phyloP scores from a whole-genome alignment of 75 land plant species.

The Cupressus sempervirens region DNA sequence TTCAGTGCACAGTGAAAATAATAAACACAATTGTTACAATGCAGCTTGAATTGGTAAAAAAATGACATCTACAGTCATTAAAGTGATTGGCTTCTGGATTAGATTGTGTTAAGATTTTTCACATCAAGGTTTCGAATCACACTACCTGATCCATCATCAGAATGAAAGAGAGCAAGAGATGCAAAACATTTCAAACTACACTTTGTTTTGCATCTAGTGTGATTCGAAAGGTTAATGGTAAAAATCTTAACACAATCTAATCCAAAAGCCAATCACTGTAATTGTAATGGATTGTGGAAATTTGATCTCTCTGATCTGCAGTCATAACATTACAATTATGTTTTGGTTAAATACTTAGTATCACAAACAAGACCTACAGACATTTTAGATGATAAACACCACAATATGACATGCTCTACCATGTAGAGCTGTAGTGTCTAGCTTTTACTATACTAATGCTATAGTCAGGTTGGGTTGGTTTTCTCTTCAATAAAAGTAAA shows the following conservation, averaged over 20 bases:
- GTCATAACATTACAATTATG: background rate
- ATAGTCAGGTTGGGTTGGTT: background rate
- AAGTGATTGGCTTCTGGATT: no score
- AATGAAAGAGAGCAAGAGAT: no score
- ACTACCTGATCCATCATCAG: no score
- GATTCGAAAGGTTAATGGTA: no score
- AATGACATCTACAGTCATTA: background rate
- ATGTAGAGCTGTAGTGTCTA: background rate
- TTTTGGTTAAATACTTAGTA: background rate
- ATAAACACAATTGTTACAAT: background rate
- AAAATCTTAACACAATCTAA: no score
- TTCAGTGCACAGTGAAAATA: background rate
- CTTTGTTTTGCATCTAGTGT: no score
- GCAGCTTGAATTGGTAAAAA: background rate
- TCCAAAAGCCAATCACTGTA: no score
- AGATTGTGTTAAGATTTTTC: no score
- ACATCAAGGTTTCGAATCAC: no score
- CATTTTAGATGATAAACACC: background rate
- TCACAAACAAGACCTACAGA: background rate
- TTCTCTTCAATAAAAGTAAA: background rate
- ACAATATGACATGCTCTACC: background rate
- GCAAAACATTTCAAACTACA: no score
- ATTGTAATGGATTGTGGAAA: no score
- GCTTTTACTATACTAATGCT: background rate
- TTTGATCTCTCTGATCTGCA: no score